Evolutionary conservation across 1,284 basidiomycete species (phyloP).

Genomic region (Sporisorium reilianum): DNA sequence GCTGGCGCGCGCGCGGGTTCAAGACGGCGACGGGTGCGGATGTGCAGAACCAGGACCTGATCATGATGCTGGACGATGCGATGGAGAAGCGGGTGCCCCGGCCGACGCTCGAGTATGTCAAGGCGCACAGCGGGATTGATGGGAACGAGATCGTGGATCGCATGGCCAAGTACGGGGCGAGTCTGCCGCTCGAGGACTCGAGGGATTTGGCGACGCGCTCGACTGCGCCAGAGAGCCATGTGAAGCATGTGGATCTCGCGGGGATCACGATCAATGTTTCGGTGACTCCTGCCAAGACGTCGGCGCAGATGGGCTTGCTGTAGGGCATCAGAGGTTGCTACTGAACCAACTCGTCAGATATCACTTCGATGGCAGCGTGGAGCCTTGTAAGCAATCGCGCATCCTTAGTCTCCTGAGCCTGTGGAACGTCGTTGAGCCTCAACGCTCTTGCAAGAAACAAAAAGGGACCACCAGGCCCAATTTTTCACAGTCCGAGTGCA

Average conservation of each 20-base stretch:
- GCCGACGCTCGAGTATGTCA: slow-evolving; percentile 75
- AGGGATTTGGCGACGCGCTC: background rate
- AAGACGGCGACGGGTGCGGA: slow-evolving; percentile 72
- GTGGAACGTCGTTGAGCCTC: too few species aligned
- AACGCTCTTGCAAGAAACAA: too few species aligned
- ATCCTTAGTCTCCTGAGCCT: too few species aligned
- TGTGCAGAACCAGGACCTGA: slow-evolving; percentile 78
- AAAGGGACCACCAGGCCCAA: too few species aligned
- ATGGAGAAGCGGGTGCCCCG: slow-evolving; percentile 16
- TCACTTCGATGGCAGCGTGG: too few species aligned
- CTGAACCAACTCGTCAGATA: too few species aligned
- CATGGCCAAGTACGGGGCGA: slow-evolving; percentile 50
- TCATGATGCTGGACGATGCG: slow-evolving; percentile 73
- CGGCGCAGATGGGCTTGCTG: background rate
- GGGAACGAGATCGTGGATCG: slow-evolving; percentile 84
- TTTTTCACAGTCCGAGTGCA: too few species aligned
- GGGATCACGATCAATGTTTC: slow-evolving; percentile 1
- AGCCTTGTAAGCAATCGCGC: too few species aligned
- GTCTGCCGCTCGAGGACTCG: slow-evolving; percentile 10
- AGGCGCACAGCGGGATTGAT: slow-evolving; percentile 77
- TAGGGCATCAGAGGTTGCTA: too few species aligned
- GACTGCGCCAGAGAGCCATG: background rate
- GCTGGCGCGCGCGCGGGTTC: slow-evolving; percentile 76
- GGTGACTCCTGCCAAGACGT: background rate
- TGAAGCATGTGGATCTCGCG: background rate